phyloP scores from a whole-genome alignment of 2,329 filamentous ascomycete genomes.

The Claviceps capensis region DNA sequence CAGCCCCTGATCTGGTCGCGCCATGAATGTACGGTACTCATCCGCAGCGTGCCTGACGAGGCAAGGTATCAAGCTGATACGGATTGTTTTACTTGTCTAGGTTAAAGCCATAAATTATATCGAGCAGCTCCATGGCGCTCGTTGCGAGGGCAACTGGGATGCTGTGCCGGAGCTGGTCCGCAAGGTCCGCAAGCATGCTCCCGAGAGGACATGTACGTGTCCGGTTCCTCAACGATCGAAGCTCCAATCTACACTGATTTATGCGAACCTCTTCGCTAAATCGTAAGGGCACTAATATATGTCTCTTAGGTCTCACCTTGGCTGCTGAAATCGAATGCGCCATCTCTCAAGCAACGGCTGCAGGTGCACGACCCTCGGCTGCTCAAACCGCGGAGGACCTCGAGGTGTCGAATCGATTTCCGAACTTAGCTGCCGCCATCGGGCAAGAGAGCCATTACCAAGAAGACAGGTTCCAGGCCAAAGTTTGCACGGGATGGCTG shows the following conservation, averaged over 20 bases:
- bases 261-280: not conserved
- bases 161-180: conserved; percentile 77
- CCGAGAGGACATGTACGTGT: conserved; percentile 64
- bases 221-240: not conserved
- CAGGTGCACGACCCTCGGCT: conserved; percentile 27
- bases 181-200: conserved; percentile 90
- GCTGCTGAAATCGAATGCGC: conserved; percentile 57
- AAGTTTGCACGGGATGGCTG: conserved; percentile 72
- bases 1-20: conserved; percentile 17
- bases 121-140: conserved; percentile 66
- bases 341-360: conserved; percentile 39
- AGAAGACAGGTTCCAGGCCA: conserved; percentile 62
- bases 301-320: conserved; percentile 46
- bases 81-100: conserved; percentile 17
- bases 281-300: not conserved
- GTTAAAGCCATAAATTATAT: conserved; percentile 76
- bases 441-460: conserved; percentile 38
- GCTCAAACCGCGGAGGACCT: conserved; percentile 28
- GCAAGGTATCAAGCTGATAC: conserved; percentile 3
- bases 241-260: no score
- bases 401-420: conserved; percentile 30
- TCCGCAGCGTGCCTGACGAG: not conserved
- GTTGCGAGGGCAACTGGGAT: conserved; percentile 79
- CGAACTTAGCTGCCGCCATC: conserved; percentile 41
- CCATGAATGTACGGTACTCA: conserved; percentile 23